Evolutionary conservation across 805 yeast species (phyloP), one percentile per base, ranked within the genome.

Genomic region (Suhomyces prunicola): DNA sequence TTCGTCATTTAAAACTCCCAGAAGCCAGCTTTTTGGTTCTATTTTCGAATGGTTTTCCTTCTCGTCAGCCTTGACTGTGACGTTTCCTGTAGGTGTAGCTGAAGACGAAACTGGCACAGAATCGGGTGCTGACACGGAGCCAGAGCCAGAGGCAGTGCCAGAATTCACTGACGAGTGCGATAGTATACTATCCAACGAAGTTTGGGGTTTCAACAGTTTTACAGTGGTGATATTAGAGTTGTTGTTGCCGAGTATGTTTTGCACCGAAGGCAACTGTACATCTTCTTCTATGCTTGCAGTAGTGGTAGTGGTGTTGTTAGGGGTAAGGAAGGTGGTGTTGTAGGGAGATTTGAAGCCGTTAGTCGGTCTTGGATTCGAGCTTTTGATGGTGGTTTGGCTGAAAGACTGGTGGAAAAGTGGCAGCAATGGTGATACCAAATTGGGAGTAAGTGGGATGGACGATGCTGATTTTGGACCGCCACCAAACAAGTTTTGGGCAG

Each of bases 361-460:
- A 5, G 31, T 13, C 10, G 48, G 48, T 27, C 48, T 24, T 4
- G 27, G 3, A 5, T 36, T 23, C 6, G 33, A 10, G 19, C 19
- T 24, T n/a, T 29, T 48, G 42, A 40, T 45, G 27, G 58, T 41
- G 2, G 58, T 52, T 48, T 67, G 70, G 59, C 60, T 63, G 54
- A 71, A 71, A 26, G 69, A 59, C 54, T 71, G 76, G 56, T 71
- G 76, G 58, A 71, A 74, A 35, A 75, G 64, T 17, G 79, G 79
- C 24, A 71, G 66, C 35, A 75, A 62, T 12, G 79, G 78, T 50
- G 71, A 64, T 27, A 68, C 71, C 57, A 69, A 57, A 50, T 65
- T 64, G 26, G 74, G 71, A 4, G 69, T 62, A 12, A 66, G 58
- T 26, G 57, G 50, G 35, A 27, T 35, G 36, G 53, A 47, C 9